Evolutionary conservation across 768 basidiomycete species (phyloP).

Genomic region (Lactifluus subvellereus): DNA sequence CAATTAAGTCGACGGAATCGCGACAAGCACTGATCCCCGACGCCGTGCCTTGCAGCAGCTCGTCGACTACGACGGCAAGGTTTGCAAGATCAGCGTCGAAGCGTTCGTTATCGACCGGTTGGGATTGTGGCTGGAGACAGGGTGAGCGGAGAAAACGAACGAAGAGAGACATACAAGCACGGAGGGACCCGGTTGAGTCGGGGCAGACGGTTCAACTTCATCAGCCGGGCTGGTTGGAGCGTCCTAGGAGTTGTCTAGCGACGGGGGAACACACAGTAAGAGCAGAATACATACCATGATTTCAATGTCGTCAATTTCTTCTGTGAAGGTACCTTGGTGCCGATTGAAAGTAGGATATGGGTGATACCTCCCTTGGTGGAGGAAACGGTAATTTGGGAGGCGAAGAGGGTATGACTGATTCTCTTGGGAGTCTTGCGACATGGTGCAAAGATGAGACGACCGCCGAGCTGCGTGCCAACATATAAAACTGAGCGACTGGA

Average conservation of each 20-base stretch:
- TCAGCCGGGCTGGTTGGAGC: not conserved
- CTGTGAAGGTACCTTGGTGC: constrained; percentile 3
- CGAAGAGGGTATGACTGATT: constrained; percentile 20
- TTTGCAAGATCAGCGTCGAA: not conserved
- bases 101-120: not conserved
- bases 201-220: not conserved
- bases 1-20: not conserved
- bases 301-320: constrained; percentile 7
- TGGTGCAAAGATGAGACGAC: constrained; percentile 1
- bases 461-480: not conserved
- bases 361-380: constrained; percentile 22
- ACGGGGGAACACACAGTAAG: not conserved
- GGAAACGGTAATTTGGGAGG: constrained; percentile 23
- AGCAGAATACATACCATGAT: not conserved
- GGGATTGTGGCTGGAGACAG: not conserved
- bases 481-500: constrained; percentile 2
- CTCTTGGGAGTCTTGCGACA: constrained; percentile 18
- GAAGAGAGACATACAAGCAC: not conserved
- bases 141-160: not conserved
- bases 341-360: constrained; percentile 22
- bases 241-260: not conserved
- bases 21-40: not conserved
- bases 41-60: constrained; percentile 3
- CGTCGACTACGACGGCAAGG: constrained; percentile 11
- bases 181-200: not conserved